phyloP scores from a whole-genome alignment of 2,329 filamentous ascomycete genomes.

The Chrysosphaeria jannelii region DNA sequence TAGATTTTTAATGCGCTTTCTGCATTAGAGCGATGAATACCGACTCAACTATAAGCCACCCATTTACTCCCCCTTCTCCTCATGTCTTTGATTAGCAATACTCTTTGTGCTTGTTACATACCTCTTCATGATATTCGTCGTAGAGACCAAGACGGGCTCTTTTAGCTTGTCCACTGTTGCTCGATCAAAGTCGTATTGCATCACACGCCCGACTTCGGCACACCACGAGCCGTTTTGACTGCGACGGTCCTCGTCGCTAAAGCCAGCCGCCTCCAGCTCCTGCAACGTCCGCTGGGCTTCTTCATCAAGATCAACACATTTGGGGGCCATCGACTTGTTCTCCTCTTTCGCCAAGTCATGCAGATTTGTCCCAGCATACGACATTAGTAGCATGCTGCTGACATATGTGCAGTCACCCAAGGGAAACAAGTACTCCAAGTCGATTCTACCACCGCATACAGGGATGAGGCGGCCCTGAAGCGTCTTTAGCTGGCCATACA shows the following conservation, averaged over 20 bases:
- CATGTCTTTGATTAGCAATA: too few relatives aligned
- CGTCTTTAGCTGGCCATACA: not conserved
- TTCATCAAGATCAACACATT: not conserved
- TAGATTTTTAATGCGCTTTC: too few relatives aligned
- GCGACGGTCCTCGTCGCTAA: not conserved
- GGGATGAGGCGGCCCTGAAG: conserved; percentile 1
- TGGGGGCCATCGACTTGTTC: not conserved
- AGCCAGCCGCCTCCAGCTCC: conserved; percentile 1
- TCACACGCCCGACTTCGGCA: not conserved
- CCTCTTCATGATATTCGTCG: too few relatives aligned
- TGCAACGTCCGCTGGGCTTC: not conserved
- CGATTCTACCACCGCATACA: conserved; percentile 1
- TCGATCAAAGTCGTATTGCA: conserved; percentile 1
- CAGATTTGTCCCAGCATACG: not conserved
- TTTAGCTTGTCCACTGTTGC: too few relatives aligned
- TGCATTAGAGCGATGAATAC: too few relatives aligned
- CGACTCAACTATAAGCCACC: too few relatives aligned
- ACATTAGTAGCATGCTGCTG: conserved; percentile 1
- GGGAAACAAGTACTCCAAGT: not conserved
- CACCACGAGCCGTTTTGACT: conserved; percentile 1
- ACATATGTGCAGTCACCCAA: conserved; percentile 1
- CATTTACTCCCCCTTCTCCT: too few relatives aligned
- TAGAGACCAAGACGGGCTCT: too few relatives aligned
- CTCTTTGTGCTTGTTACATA: too few relatives aligned
- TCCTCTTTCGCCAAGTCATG: not conserved